phyloP scores from a whole-genome alignment of 345 rosid genomes.

The Salix udensis region DNA sequence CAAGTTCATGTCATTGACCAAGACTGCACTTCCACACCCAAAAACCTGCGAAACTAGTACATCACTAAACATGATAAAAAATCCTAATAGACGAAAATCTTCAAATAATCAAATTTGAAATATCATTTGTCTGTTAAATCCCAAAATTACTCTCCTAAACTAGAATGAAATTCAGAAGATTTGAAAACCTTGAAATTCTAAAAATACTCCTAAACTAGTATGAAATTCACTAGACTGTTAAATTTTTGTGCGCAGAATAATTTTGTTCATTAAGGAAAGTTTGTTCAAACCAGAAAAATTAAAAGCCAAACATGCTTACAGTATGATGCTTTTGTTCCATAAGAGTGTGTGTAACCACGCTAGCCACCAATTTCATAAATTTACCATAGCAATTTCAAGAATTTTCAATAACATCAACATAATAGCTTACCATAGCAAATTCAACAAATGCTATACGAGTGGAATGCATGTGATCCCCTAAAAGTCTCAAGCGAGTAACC shows the following conservation, averaged over 20 bases:
- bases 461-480: conserved; percentile 80
- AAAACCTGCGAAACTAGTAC: no score
- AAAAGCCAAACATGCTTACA: neutral
- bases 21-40: no score
- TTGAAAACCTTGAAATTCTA: no score
- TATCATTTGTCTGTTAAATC: no score
- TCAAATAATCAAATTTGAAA: no score
- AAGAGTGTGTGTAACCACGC: neutral
- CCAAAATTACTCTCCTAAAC: no score
- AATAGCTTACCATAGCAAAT: conserved; percentile 65
- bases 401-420: neutral
- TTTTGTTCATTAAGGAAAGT: neutral
- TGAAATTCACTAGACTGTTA: neutral
- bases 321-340: neutral
- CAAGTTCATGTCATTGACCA: no score
- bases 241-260: neutral
- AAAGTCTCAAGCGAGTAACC: conserved; percentile 86
- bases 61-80: no score
- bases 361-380: neutral
- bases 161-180: no score
- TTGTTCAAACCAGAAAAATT: neutral
- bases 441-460: conserved; percentile 88
- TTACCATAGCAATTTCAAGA: neutral
- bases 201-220: neutral
- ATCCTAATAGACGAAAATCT: no score